Conservation (phyloP, 768 basidiomycete species). For the Amanita inopinata region DNA sequence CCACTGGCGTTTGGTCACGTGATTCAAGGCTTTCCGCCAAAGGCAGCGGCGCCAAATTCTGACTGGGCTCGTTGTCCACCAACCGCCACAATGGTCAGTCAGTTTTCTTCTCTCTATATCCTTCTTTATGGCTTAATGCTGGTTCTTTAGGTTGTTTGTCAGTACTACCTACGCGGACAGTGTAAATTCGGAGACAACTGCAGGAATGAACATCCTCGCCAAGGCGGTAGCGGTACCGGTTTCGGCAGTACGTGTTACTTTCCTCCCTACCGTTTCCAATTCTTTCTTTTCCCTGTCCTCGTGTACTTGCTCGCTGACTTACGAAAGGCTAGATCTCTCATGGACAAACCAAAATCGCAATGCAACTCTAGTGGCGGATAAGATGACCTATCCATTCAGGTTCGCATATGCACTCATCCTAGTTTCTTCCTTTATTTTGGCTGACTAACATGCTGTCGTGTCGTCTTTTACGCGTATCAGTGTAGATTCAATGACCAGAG, state of each 20-base stretch:
- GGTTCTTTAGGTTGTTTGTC: conserved; percentile 41
- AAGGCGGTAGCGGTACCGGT: conserved; percentile 12
- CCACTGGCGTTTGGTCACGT: conserved; percentile 3
- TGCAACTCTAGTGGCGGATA: conserved; percentile 14
- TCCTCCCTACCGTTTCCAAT: too few species aligned
- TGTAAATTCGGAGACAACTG: conserved; percentile 62
- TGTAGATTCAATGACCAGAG: conserved; percentile 48
- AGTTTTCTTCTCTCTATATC: not conserved
- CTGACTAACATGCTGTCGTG: too few species aligned
- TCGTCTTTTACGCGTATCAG: conserved; percentile 28
- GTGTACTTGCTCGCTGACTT: not conserved
- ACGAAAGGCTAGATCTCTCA: conserved; percentile 24
- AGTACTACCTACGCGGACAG: conserved; percentile 49
- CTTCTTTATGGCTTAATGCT: too few species aligned
- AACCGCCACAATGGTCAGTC: conserved; percentile 12
- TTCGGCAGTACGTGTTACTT: conserved; percentile 42
- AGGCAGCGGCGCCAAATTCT: too few species aligned
- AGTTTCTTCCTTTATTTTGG: not conserved
- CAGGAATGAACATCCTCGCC: conserved; percentile 52
- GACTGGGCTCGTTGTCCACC: too few species aligned
- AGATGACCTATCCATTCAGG: conserved; percentile 27
- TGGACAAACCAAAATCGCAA: conserved; percentile 24
- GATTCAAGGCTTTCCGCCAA: too few species aligned
- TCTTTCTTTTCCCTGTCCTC: conserved; percentile 12
- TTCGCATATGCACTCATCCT: conserved; percentile 12